Conservation (phyloP, 2,329 filamentous ascomycete genomes). For the Fusarium chuoi region DNA sequence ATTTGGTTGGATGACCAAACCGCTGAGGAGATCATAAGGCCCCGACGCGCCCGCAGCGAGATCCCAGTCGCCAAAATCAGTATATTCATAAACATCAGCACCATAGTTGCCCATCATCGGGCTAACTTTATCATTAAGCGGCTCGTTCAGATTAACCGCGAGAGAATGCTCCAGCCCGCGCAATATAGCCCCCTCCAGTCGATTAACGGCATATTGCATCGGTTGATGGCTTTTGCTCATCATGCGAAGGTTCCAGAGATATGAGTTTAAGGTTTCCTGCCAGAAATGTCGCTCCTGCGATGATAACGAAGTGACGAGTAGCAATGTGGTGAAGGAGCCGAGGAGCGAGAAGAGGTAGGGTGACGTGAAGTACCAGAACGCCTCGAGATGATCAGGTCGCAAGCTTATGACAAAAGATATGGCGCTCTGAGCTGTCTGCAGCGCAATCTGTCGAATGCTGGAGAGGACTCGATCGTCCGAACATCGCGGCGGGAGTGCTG, state of each 20-base stretch:
- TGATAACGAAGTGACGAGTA: conserved; percentile 49
- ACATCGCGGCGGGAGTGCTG: conserved; percentile 46
- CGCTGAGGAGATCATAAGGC: conserved; percentile 46
- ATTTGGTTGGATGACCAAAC: conserved; percentile 39
- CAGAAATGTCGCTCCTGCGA: conserved; percentile 47
- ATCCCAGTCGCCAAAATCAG: conserved; percentile 51
- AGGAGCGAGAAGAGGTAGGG: conserved; percentile 54
- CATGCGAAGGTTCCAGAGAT: conserved; percentile 48
- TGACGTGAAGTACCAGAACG: conserved; percentile 54
- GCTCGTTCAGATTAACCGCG: conserved; percentile 49
- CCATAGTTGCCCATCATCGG: conserved; percentile 43
- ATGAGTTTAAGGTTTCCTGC: conserved; percentile 49
- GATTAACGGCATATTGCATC: conserved; percentile 52
- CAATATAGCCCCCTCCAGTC: conserved; percentile 51
- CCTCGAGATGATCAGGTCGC: conserved; percentile 52
- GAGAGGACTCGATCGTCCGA: conserved; percentile 43
- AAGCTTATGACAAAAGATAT: conserved; percentile 49
- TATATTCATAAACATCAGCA: conserved; percentile 46
- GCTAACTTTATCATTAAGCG: conserved; percentile 45
- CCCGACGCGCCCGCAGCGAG: conserved; percentile 43
- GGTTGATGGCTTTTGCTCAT: conserved; percentile 52
- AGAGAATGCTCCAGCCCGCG: conserved; percentile 52
- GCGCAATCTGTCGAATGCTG: conserved; percentile 46
- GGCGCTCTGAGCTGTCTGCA: conserved; percentile 47
- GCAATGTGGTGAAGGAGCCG: conserved; percentile 52